Percentiles rank a stretch among this genome's conserved stretches.
Conservation (phyloP, 768 basidiomycete species). For the Paxillus involutus region DNA sequence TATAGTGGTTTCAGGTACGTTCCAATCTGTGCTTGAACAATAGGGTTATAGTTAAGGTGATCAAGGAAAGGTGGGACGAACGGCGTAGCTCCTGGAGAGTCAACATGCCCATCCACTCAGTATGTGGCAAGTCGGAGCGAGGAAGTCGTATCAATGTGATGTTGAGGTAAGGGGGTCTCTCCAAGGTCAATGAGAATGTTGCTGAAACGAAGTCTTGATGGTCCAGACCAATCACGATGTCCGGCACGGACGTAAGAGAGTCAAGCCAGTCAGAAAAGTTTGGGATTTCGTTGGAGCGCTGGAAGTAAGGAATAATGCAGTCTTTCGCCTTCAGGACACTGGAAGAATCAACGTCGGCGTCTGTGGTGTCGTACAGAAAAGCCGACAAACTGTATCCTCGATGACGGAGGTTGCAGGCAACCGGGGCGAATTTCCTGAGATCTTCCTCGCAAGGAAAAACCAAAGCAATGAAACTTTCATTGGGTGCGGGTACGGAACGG, state of each 20-base stretch:
- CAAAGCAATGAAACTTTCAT: conserved; percentile 32
- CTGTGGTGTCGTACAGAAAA: conserved; percentile 29
- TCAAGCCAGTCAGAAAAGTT: conserved; percentile 32
- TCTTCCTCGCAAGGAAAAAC: conserved; percentile 36
- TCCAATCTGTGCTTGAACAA: conserved; percentile 58
- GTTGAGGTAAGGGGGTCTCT: conserved; percentile 21
- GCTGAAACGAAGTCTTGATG: conserved; percentile 28
- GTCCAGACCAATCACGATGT: conserved; percentile 36
- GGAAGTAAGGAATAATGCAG: conserved; percentile 19
- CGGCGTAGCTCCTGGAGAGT: conserved; percentile 46
- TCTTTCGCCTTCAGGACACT: conserved; percentile 11
- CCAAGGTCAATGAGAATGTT: conserved; percentile 17
- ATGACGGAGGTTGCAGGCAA: conserved; percentile 36
- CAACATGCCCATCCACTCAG: conserved; percentile 64
- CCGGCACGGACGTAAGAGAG: conserved; percentile 23
- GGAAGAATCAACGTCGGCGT: background rate
- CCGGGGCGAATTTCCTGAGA: conserved; percentile 30
- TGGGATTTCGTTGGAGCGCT: conserved; percentile 5
- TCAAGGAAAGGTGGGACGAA: conserved; percentile 16
- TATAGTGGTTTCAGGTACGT: conserved; percentile 64
- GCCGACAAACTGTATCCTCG: conserved; percentile 30
- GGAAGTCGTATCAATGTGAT: conserved; percentile 45
- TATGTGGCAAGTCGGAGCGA: conserved; percentile 46
- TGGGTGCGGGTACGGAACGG: conserved; percentile 1
- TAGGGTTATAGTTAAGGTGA: background rate